phyloP scores from a whole-genome alignment of 1,284 basidiomycete species.

The Phellinidium pouzarii region DNA sequence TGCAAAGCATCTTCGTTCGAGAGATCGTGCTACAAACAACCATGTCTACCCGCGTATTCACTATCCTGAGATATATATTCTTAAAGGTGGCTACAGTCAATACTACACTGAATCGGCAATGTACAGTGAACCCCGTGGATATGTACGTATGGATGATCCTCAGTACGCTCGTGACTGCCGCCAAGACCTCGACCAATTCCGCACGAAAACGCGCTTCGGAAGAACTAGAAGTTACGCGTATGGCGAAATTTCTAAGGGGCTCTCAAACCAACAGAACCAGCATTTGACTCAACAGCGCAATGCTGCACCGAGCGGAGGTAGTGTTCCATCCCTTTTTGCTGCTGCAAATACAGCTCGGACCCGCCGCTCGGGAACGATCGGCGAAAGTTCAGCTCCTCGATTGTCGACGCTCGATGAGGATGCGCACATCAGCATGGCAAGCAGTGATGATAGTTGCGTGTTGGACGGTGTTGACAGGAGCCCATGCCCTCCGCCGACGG shows the following conservation, averaged over 20 bases:
- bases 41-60: constrained; percentile 88
- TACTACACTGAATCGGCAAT: constrained; percentile 68
- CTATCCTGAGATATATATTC: constrained; percentile 95
- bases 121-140: constrained; percentile 77
- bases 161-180: constrained; percentile 71
- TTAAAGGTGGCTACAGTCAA: constrained; percentile 91
- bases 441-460: constrained; percentile 50
- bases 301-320: constrained; percentile 42
- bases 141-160: constrained; percentile 94
- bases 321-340: constrained; percentile 50
- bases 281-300: constrained; percentile 33
- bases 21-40: constrained; percentile 84
- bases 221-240: constrained; percentile 87
- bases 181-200: constrained; percentile 87
- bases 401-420: constrained; percentile 64
- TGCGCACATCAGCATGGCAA: constrained; percentile 39
- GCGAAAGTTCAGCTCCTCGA: constrained; percentile 17
- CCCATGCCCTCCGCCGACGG: constrained; percentile 67
- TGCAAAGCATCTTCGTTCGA: constrained; percentile 87
- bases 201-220: constrained; percentile 72
- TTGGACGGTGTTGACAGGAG: constrained; percentile 61
- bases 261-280: constrained; percentile 32
- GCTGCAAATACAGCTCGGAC: constrained; percentile 57
- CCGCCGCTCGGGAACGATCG: constrained; percentile 38
- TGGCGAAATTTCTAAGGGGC: constrained; percentile 54